Conservation (phyloP, 2,329 filamentous ascomycete genomes). For the Epichloe scottii region DNA sequence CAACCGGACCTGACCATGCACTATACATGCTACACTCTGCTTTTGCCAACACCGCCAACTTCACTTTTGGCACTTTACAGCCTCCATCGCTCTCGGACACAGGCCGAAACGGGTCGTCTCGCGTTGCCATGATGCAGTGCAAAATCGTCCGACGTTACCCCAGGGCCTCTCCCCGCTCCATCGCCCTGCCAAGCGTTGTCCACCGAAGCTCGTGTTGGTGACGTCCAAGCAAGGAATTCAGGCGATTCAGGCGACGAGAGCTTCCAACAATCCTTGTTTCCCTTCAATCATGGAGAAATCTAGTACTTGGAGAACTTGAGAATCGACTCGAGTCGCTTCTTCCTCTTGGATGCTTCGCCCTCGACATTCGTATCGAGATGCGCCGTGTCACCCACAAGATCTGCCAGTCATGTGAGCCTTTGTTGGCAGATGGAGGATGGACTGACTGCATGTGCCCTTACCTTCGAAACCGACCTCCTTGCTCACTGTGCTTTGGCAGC, state of each 20-base stretch:
- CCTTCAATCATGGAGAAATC: not conserved
- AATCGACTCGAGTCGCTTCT: not conserved
- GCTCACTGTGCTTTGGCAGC: not conserved
- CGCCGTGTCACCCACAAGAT: not conserved
- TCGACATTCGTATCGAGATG: not conserved
- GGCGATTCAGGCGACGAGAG: too few relatives aligned
- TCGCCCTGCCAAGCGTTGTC: too few relatives aligned
- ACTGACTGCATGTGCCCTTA: not conserved
- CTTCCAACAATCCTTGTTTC: too few relatives aligned
- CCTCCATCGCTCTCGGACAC: not conserved
- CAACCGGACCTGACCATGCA: too few relatives aligned
- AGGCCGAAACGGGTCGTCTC: not conserved
- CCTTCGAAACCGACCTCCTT: not conserved
- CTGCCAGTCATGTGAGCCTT: not conserved
- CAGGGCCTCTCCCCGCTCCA: too few relatives aligned
- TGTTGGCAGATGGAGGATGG: not conserved
- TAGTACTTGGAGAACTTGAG: not conserved
- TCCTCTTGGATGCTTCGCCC: not conserved
- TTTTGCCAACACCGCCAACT: too few relatives aligned
- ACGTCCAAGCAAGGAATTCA: too few relatives aligned
- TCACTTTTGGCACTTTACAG: too few relatives aligned
- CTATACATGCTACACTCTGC: too few relatives aligned
- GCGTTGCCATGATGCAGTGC: not conserved
- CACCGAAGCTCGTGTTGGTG: too few relatives aligned
- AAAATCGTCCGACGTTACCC: too few relatives aligned